Conservation (phyloP, 441 rosid genomes). For the Breynia disticha region DNA sequence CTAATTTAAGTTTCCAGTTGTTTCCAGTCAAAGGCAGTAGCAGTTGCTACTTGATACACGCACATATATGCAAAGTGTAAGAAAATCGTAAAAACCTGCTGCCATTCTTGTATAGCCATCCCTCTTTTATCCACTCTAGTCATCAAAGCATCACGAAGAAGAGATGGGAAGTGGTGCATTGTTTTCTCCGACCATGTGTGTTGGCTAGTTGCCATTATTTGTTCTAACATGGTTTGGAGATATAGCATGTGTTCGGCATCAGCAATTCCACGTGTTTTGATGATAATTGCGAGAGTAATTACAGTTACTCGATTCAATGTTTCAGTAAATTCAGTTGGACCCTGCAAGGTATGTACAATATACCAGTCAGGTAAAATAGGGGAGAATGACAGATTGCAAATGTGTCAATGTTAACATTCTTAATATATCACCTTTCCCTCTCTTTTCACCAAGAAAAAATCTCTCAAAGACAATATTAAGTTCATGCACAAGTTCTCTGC, state of each 20-base stretch:
- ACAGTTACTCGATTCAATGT: slow-evolving; percentile 80
- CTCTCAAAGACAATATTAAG: slow-evolving; percentile 83
- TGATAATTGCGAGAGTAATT: slow-evolving; percentile 85
- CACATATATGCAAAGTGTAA: background rate
- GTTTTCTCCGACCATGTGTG: slow-evolving; percentile 98
- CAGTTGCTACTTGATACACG: background rate
- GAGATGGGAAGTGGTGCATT: slow-evolving; percentile 70
- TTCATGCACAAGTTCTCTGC: slow-evolving; percentile 96
- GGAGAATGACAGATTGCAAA: slow-evolving; percentile 8
- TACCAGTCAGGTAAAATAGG: slow-evolving; percentile 11
- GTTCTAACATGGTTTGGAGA: slow-evolving; percentile 89
- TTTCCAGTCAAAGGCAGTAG: background rate
- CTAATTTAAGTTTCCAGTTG: no score
- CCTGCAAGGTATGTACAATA: slow-evolving; percentile 38
- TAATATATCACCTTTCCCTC: slow-evolving; percentile 68
- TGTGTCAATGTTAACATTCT: slow-evolving; percentile 3
- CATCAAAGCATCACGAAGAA: slow-evolving; percentile 64
- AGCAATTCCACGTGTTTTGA: slow-evolving; percentile 95
- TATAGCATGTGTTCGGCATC: slow-evolving; percentile 91
- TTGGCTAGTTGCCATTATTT: slow-evolving; percentile 77
- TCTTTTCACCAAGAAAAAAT: slow-evolving; percentile 79
- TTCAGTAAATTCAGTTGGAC: slow-evolving; percentile 97
- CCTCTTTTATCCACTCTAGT: slow-evolving; percentile 70
- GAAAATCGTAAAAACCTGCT: slow-evolving; percentile 40
- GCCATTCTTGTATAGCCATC: slow-evolving; percentile 73